Evolutionary conservation across 768 basidiomycete genomes (phyloP), one percentile per base, ranked within the genome.

Genomic region (Crepidotus variabilis): DNA sequence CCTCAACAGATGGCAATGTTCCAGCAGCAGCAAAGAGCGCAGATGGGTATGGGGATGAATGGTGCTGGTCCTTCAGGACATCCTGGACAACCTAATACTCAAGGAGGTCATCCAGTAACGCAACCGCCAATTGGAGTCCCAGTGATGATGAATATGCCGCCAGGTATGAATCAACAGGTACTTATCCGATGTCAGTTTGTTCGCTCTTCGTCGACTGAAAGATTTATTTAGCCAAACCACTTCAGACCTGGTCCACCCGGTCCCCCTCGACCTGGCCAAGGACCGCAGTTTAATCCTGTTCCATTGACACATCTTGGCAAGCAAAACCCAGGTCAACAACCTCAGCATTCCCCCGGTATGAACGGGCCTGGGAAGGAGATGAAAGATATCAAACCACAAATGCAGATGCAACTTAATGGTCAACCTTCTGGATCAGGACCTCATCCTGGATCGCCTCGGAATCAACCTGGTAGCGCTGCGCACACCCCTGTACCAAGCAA

Each of bases 401-500:
- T 43, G 11, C 56, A 54, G 47, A 43, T 43, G 11, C 56, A 54
- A 36, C 57, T 48, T 43, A 47, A 35, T 46, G 48, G 47, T 33
- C 57, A 58, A 23, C 57, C 57, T 32, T 22, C 46, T 16, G 54
- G 53, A 6, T 20, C 33, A 18, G 56, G 54, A 22, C 52, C 60
- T 32, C 50, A 51, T 8, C 47, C 36, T 20, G 50, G 48, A 49
- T 55, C 60, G 39, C 57, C 50, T 16, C 36, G 53, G 11, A 54
- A 52, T 20, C 34, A 23, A 1, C 52, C 57, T 10, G 58, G 59
- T 11, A 67, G 64, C 9, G 66, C 66, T 13, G 64, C 66, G 28
- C 63, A 63, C 1, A 67, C 66, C n/a, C 66, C 66, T 57, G 65
- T 61, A 24, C 62, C 62, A 0, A 60, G 63, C 35, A 65, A 61